Evolutionary conservation across 805 yeast species (phyloP).

Genomic region (Isabelozyma heimii): DNA sequence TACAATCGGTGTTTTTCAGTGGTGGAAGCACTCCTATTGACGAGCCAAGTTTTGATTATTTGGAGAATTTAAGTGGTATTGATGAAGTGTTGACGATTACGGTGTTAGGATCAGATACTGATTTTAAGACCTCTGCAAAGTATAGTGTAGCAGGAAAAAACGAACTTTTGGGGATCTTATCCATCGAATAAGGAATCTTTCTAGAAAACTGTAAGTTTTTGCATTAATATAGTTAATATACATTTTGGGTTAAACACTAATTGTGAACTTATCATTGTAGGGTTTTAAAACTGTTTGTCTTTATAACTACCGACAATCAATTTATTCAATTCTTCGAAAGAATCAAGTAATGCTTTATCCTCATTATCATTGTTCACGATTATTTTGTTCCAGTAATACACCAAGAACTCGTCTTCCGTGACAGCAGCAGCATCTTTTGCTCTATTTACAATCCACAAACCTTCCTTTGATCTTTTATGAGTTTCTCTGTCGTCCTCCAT

Average conservation of each 20-base stretch:
- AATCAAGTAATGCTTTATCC: constrained; percentile 35
- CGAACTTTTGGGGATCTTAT: constrained; percentile 57
- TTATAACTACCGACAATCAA: constrained; percentile 54
- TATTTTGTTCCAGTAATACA: constrained; percentile 48
- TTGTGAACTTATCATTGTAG: no score
- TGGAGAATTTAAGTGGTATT: constrained; percentile 34
- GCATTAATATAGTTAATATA: background rate
- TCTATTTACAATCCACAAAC: constrained; percentile 67
- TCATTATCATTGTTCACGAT: constrained; percentile 49
- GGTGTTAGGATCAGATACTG: constrained; percentile 38
- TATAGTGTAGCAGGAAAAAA: constrained; percentile 68
- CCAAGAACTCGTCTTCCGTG: constrained; percentile 35
- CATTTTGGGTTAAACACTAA: background rate
- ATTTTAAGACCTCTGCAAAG: constrained; percentile 54
- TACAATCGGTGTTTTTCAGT: constrained; percentile 51
- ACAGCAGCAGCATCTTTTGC: constrained; percentile 31
- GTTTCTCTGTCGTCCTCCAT: constrained; percentile 94
- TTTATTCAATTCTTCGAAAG: constrained; percentile 52
- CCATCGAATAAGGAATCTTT: constrained; percentile 4
- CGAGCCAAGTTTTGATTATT: constrained; percentile 60
- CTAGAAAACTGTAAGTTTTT: background rate
- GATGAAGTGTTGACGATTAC: constrained; percentile 58
- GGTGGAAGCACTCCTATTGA: constrained; percentile 71
- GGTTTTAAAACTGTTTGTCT: constrained; percentile 33
- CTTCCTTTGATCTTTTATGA: constrained; percentile 80